Base-by-base conservation (phyloP, 495 filamentous ascomycete genomes). In the Elaphomyces granulatus region DNA sequence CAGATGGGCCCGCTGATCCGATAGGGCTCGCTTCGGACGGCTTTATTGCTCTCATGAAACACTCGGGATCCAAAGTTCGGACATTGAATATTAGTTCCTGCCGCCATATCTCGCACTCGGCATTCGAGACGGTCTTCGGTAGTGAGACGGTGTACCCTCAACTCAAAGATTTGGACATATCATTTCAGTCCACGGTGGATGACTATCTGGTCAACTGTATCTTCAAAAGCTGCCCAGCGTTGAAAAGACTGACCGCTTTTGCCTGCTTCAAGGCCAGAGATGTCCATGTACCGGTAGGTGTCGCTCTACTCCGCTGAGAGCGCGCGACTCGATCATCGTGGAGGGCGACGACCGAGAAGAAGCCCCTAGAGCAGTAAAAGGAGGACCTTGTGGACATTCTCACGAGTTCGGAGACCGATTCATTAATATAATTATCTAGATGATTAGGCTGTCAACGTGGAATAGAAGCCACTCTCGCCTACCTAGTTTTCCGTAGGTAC, bases 291-390 rank as follows among this genome's bases (percentile, higher is more conserved):
- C 84, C 84, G 1, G 65, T 57, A 35, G 81, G 79, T 16, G 78
- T 83, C 46, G 78, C 82, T 10, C 59, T 93, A 19, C 78, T 94
- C 40, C 86, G 87, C 77, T 81, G 21, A 81, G 73, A 50, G 80
- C 80, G 3, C 70, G 71, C 45, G 68, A 71, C 45, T 56, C 63
- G 10, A 70, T 79, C 40, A 61, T 72, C 37, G 60, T 74, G 43
- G 66, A 74, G 49, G 71, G 69, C 3, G 55, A 61, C 15, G 35
- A 28, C n/a, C 45, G 50, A 43, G 40, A 28, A 12, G 23, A 28
- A 12, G 6, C 23, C 23, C 23, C 6, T 6, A 28, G 23, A 6
- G 23, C 23, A 28, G 23, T 6, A 6, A 28, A 6, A 12, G 23
- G 6, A 28, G 23, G 6, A 28, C 12, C 6, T 28, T 28, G n/a